Conservation (phyloP, 2,329 filamentous ascomycete species). For the Sclerotinia spermophila region DNA sequence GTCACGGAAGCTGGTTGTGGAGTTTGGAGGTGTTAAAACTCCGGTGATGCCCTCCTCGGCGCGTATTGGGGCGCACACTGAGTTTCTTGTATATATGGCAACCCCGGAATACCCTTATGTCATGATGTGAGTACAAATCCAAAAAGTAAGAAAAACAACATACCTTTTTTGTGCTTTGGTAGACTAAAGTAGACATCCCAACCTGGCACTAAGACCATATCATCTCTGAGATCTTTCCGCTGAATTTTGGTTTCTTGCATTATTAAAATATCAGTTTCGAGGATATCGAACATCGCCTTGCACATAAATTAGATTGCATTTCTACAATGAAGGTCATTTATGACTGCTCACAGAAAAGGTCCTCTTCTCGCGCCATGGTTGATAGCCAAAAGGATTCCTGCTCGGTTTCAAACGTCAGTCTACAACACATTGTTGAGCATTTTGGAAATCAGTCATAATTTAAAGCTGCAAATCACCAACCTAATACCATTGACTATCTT, state of each 20-base stretch:
- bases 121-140: slow-evolving; percentile 11
- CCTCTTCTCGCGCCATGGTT: slow-evolving; percentile 72
- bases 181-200: slow-evolving; percentile 98
- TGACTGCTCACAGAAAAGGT: slow-evolving; percentile 57
- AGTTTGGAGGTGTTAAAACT: slow-evolving; percentile 69
- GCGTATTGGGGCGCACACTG: slow-evolving; percentile 77
- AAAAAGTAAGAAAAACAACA: slow-evolving; percentile 7
- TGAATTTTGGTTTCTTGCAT: slow-evolving; percentile 98
- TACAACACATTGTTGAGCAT: neutral
- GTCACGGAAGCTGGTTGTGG: slow-evolving; percentile 67
- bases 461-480: slow-evolving; percentile 40
- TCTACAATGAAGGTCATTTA: neutral
- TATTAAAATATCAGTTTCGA: slow-evolving; percentile 88
- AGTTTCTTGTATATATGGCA: slow-evolving; percentile 88
- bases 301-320: slow-evolving; percentile 3
- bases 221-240: slow-evolving; percentile 83
- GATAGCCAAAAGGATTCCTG: slow-evolving; percentile 79
- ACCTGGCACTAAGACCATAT: slow-evolving; percentile 90
- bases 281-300: slow-evolving; percentile 87
- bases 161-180: slow-evolving; percentile 89
- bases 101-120: slow-evolving; percentile 85
- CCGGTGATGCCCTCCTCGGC: slow-evolving; percentile 95
- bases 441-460: neutral
- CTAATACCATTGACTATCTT: slow-evolving; percentile 72
- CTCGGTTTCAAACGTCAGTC: neutral